Evolutionary conservation across 2,329 filamentous ascomycete genomes (phyloP), one percentile per base, ranked within the genome.

Genomic region (Anisogramma anomala): DNA sequence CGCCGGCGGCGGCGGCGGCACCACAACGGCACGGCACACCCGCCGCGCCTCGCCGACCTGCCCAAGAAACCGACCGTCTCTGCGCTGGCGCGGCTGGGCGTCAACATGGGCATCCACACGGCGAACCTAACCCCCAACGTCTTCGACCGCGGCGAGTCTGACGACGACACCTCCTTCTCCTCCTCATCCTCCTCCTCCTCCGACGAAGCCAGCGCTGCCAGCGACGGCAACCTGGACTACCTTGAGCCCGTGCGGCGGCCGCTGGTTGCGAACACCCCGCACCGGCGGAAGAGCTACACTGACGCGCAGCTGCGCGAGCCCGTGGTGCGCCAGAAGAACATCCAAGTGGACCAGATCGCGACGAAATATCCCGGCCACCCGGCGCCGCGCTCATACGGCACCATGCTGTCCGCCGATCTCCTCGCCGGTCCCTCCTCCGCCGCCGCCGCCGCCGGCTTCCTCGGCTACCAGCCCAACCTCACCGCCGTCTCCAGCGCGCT

Each of bases 31-130:
- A 67, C 78, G 46, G 67, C 72, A 19, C 74, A 79, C n/a, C n/a
- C n/a, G 22, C 9, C 22, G 9, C 22, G 9, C 18, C 58, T 86
- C 17, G 65, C 70, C 20, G 77, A 72, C 43, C 65, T 85, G 27
- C 69, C 84, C 1, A 72, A 69, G 45, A 76, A 71, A 42, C 73
- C 76, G 1, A 78, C 65, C 0, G 66, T 74, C 17, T 65, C 66
- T 3, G 59, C 61, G 13, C 55, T 74, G 14, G 58, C 64, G 49
- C 68, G 72, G 58, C 60, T 83, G 35, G 79, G 79, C 3, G 35
- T 84, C 17, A 83, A 68, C 49, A 67, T 85, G 47, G 80, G 81
- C 2, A 88, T 89, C 61, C 79, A 79, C 48, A 87, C 84, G 3
- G 82, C 87, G 49, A 76, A 77, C 41, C 62, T 93, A 2, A 70